A percentile compares a stretch with the other conserved stretches of the same genome.
These are phyloP conservation scores for Tilletia caries DNA, from an alignment of 1,284 basidiomycete species.

Conservation along the genomic window DNA sequence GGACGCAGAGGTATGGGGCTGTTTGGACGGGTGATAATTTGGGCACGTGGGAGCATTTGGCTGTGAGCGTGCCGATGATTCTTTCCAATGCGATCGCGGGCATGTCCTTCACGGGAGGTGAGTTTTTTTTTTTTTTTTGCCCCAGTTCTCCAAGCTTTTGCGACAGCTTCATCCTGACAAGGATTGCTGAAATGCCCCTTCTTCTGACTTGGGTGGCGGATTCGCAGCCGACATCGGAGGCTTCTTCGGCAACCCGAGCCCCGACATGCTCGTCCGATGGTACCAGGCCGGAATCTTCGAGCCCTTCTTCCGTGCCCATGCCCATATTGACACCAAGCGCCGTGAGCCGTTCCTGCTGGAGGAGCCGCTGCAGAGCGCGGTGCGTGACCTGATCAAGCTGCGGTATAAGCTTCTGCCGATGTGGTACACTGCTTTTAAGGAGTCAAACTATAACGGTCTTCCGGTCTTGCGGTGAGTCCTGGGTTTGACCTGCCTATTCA, in stretches of 20 bases:
- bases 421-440: conserved; percentile 90
- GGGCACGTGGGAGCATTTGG: conserved; percentile 96
- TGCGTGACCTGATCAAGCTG: conserved; percentile 75
- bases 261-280: conserved; percentile 94
- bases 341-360: conserved; percentile 91
- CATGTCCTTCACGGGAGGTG: conserved; percentile 86
- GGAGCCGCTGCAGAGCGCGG: conserved; percentile 77
- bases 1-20: conserved; percentile 90
- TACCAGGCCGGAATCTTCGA: conserved; percentile 92
- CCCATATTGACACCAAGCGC: conserved; percentile 95
- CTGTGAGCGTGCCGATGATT: conserved; percentile 88
- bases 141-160: too few species aligned
- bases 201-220: neutral
- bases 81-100: conserved; percentile 87
- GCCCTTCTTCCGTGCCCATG: conserved; percentile 98
- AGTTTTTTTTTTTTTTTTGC: too few species aligned
- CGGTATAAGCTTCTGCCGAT: conserved; percentile 84
- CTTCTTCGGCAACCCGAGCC: conserved; percentile 93
- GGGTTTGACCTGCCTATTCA: neutral
- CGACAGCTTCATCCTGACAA: too few species aligned
- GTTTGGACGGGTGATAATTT: conserved; percentile 99
- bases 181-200: neutral
- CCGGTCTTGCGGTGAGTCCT: conserved; percentile 39
- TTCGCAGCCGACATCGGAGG: conserved; percentile 85
- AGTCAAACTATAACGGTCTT: conserved; percentile 39